Conservation (phyloP, 2,329 filamentous ascomycete species). For the Phialocephala subalpina region DNA sequence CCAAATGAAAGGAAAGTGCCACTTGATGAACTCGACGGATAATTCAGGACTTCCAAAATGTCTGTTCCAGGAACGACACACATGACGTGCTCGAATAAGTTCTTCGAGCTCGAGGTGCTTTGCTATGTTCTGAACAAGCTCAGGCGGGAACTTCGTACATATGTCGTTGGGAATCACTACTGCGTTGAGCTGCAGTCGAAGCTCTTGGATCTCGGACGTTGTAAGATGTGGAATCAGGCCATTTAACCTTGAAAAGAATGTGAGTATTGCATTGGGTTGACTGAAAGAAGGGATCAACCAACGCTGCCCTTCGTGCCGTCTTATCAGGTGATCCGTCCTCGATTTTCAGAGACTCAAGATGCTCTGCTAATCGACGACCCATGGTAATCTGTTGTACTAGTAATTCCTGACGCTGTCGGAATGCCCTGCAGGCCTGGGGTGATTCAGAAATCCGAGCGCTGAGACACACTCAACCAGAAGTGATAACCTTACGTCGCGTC, state of each 20-base stretch:
- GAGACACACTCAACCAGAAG: too few species aligned
- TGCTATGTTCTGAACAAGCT: slow-evolving; percentile 33
- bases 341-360: background rate
- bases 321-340: background rate
- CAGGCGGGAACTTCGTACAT: slow-evolving; percentile 29
- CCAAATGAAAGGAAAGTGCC: slow-evolving; percentile 27
- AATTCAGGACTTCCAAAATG: slow-evolving; percentile 31
- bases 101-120: slow-evolving; percentile 37
- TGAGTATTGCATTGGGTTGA: slow-evolving; percentile 7
- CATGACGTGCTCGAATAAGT: slow-evolving; percentile 31
- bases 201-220: slow-evolving; percentile 27
- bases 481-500: too few species aligned
- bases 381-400: background rate
- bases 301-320: background rate
- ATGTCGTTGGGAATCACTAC: slow-evolving; percentile 28
- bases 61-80: slow-evolving; percentile 35
- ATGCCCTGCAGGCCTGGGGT: too few species aligned
- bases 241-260: slow-evolving; percentile 28
- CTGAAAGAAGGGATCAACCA: background rate
- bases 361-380: background rate
- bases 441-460: too few species aligned
- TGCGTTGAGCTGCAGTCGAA: slow-evolving; percentile 28
- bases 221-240: slow-evolving; percentile 27
- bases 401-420: too few species aligned
- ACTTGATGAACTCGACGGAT: slow-evolving; percentile 28